Percentiles rank a stretch among this genome's conserved stretches.
phyloP scores from a whole-genome alignment of 805 yeast genomes.

The Myxozyma mucilagina region DNA sequence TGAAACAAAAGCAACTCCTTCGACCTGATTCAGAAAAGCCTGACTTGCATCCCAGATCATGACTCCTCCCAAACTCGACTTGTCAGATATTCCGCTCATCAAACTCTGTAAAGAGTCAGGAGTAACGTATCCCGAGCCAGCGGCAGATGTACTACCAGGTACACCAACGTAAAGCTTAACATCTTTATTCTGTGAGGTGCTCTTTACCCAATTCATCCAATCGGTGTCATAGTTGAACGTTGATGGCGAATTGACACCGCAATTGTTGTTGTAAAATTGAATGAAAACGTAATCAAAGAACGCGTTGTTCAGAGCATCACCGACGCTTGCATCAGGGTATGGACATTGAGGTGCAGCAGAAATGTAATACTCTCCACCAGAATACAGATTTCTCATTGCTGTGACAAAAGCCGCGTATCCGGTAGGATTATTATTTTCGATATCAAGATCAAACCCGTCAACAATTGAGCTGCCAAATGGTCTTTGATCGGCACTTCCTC shows the following conservation, averaged over 20 bases:
- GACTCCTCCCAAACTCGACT: constrained; percentile 63
- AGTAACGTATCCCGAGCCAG: constrained; percentile 58
- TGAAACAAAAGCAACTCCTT: constrained; percentile 48
- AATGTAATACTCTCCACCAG: constrained; percentile 48
- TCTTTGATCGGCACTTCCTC: constrained; percentile 47
- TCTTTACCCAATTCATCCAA: constrained; percentile 54
- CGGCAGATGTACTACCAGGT: constrained; percentile 59
- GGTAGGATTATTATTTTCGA: constrained; percentile 53
- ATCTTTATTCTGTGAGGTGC: constrained; percentile 62
- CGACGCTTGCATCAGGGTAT: constrained; percentile 73
- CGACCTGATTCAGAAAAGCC: constrained; percentile 51
- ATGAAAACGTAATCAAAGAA: constrained; percentile 78
- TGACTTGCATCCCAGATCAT: constrained; percentile 61
- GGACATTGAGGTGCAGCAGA: constrained; percentile 94
- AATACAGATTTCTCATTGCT: constrained; percentile 52
- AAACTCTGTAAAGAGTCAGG: constrained; percentile 41
- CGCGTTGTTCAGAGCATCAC: constrained; percentile 65
- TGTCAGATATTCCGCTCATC: constrained; percentile 34
- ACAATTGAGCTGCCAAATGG: constrained; percentile 72
- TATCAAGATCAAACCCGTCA: constrained; percentile 83
- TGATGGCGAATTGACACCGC: constrained; percentile 49
- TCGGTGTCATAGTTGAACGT: constrained; percentile 53
- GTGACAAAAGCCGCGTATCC: constrained; percentile 70
- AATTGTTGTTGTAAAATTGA: constrained; percentile 78
- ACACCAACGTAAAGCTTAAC: constrained; percentile 73